phyloP scores from a whole-genome alignment of 768 basidiomycete genomes.

The Russula dissimulans region DNA sequence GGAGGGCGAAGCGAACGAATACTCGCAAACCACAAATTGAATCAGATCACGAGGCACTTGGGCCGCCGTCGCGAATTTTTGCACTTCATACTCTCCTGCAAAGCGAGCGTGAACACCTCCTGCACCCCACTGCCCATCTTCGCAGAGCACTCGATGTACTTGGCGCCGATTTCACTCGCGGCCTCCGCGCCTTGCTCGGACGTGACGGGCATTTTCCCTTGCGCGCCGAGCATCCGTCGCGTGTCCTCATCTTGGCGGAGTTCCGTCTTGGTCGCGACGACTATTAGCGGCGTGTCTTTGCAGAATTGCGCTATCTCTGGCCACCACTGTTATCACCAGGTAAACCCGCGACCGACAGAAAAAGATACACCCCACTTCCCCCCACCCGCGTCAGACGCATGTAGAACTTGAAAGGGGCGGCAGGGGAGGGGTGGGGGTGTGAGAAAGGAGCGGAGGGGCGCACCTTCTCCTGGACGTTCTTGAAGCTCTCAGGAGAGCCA shows the following conservation, averaged over 20 bases:
- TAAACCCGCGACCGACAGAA: background rate
- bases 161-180: constrained; percentile 87
- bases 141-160: constrained; percentile 90
- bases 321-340: constrained; percentile 55
- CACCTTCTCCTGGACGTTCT: constrained; percentile 86
- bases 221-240: constrained; percentile 80
- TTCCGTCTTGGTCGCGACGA: constrained; percentile 93
- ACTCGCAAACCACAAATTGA: background rate
- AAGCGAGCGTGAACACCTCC: constrained; percentile 83
- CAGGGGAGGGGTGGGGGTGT: background rate
- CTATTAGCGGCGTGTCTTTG: constrained; percentile 77
- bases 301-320: constrained; percentile 91
- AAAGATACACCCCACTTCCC: no score
- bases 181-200: constrained; percentile 75
- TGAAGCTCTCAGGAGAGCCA: constrained; percentile 86
- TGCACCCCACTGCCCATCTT: constrained; percentile 87
- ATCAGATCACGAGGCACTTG: constrained; percentile 50
- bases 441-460: constrained; percentile 18
- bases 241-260: constrained; percentile 80
- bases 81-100: constrained; percentile 82
- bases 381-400: background rate
- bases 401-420: background rate
- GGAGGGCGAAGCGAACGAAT: background rate
- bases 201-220: constrained; percentile 75
- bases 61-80: constrained; percentile 49